phyloP scores from a whole-genome alignment of 495 filamentous ascomycete species.

The Neurospora africana region DNA sequence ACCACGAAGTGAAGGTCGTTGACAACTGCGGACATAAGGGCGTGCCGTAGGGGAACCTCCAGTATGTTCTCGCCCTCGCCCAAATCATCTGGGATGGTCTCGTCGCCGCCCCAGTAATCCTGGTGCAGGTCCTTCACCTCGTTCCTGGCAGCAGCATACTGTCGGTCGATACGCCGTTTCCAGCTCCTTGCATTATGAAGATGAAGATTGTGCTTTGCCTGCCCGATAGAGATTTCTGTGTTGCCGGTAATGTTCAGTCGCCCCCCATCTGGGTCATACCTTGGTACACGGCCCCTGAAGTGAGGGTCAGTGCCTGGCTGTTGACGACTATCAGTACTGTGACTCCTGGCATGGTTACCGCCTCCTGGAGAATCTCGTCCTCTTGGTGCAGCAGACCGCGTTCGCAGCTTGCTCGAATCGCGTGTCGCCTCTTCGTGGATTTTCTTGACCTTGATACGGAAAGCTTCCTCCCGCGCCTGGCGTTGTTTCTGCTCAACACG shows the following conservation, averaged over 20 bases:
- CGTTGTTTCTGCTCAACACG: constrained; percentile 82
- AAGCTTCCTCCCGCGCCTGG: constrained; percentile 81
- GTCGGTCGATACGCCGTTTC: constrained; percentile 81
- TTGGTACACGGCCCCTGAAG: constrained; percentile 24
- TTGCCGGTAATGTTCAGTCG: constrained; percentile 54
- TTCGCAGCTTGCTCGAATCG: constrained; percentile 34
- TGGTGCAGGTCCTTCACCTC: constrained; percentile 70
- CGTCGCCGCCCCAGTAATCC: constrained; percentile 73
- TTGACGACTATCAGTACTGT: constrained; percentile 39
- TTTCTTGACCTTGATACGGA: constrained; percentile 73
- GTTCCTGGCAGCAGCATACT: constrained; percentile 55
- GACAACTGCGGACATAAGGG: constrained; percentile 67
- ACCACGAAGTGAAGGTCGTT: constrained; percentile 77
- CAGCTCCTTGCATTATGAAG: constrained; percentile 79
- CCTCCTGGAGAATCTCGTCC: constrained; percentile 27
- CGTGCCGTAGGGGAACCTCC: constrained; percentile 76
- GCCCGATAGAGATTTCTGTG: constrained; percentile 57
- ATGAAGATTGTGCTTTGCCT: constrained; percentile 65
- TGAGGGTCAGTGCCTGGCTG: constrained; percentile 19
- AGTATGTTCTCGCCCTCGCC: constrained; percentile 80
- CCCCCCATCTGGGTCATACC: constrained; percentile 70
- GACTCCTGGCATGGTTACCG: constrained; percentile 35
- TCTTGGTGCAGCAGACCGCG: constrained; percentile 38
- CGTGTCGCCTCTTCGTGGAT: constrained; percentile 55
- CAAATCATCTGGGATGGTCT: constrained; percentile 60